Evolutionary conservation across 2,329 filamentous ascomycete species (phyloP).

Genomic region (Alternaria sp.): DNA sequence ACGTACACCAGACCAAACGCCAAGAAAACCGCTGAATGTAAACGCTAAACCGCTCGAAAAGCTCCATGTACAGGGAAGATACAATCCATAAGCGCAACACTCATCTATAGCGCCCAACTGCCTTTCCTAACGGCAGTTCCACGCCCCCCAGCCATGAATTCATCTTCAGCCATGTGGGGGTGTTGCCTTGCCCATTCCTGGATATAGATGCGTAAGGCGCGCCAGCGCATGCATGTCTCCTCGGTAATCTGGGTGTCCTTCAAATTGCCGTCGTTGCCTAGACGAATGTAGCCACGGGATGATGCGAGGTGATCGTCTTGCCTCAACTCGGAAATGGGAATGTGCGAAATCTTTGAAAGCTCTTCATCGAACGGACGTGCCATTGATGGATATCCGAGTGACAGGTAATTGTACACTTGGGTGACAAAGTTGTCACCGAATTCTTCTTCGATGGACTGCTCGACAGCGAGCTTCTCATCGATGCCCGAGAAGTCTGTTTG

Average conservation of each 20-base stretch:
- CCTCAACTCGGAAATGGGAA: constrained; percentile 71
- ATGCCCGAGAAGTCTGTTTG: constrained; percentile 49
- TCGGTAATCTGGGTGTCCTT: constrained; percentile 58
- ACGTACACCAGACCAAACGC: neutral
- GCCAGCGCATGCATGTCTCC: constrained; percentile 75
- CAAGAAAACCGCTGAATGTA: constrained; percentile 5
- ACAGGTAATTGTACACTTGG: constrained; percentile 97
- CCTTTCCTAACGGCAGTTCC: constrained; percentile 56
- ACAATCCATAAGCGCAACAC: neutral
- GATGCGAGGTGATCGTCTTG: constrained; percentile 70
- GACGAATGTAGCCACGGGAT: constrained; percentile 74
- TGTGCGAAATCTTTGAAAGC: constrained; percentile 78
- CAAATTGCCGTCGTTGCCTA: constrained; percentile 55
- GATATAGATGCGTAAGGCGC: constrained; percentile 81
- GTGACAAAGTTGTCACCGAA: constrained; percentile 87
- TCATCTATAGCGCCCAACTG: constrained; percentile 52
- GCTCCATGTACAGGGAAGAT: constrained; percentile 4
- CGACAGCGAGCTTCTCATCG: constrained; percentile 50
- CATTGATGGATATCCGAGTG: constrained; percentile 86
- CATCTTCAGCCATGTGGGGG: constrained; percentile 64
- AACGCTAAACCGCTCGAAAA: constrained; percentile 28
- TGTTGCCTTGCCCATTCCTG: constrained; percentile 89
- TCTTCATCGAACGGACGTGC: constrained; percentile 85
- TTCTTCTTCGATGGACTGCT: constrained; percentile 64
- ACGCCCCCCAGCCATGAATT: constrained; percentile 36